Evolutionary conservation across 768 basidiomycete species (phyloP).

Genomic region (Macrolepiota albuminosa): DNA sequence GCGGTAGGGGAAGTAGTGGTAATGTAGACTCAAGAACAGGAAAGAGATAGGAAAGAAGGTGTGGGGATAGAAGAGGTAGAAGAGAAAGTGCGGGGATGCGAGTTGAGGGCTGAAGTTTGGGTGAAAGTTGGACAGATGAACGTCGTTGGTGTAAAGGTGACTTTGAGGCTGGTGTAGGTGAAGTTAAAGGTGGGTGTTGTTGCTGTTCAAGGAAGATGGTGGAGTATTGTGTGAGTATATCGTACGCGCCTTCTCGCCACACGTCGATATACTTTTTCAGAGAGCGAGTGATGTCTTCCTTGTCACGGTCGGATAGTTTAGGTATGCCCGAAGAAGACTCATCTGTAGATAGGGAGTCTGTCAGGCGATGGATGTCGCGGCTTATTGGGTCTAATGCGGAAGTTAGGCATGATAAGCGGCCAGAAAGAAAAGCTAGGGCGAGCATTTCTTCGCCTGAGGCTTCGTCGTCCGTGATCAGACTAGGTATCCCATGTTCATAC

Average conservation of each 20-base stretch:
- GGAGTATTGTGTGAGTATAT: conserved; percentile 84
- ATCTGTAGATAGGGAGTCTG: conserved; percentile 21
- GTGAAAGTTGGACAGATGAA: conserved; percentile 2
- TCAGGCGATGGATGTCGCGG: conserved; percentile 18
- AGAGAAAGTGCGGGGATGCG: conserved; percentile 32
- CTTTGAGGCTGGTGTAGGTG: conserved; percentile 10
- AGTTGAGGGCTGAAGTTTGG: not conserved
- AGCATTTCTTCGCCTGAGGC: conserved; percentile 65
- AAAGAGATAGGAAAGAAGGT: conserved; percentile 63
- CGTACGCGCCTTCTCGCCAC: conserved; percentile 91
- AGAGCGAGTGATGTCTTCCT: conserved; percentile 70
- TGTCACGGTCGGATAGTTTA: conserved; percentile 38
- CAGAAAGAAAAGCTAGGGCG: conserved; percentile 80
- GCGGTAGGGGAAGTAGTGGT: conserved; percentile 52
- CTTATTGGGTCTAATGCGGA: conserved; percentile 20
- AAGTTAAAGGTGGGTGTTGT: conserved; percentile 20
- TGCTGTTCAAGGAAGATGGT: conserved; percentile 80
- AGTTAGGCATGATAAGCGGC: conserved; percentile 56
- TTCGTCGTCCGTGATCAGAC: conserved; percentile 18
- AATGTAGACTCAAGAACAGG: conserved; percentile 60
- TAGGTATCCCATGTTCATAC: not conserved
- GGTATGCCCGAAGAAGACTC: conserved; percentile 21
- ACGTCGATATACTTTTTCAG: conserved; percentile 84
- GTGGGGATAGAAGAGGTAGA: conserved; percentile 59
- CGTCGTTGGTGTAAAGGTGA: conserved; percentile 7